These are phyloP conservation scores for Colletotrichum trifolii DNA, from an alignment of 2,329 filamentous ascomycete species.

Conservation along the genomic window DNA sequence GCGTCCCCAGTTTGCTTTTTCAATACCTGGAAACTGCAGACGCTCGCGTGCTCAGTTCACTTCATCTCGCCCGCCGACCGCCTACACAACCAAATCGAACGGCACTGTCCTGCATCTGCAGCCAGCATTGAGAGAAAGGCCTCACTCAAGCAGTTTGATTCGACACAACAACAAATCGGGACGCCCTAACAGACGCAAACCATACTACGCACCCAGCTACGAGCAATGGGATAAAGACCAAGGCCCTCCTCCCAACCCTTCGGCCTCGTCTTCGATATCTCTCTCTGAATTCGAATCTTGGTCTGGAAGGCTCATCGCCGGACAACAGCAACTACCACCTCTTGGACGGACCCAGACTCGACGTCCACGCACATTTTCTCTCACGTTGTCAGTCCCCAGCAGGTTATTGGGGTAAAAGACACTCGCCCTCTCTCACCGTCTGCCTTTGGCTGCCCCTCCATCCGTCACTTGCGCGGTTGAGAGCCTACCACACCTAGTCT, in stretches of 20 bases:
- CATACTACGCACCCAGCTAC: constrained; percentile 25
- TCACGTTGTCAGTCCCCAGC: constrained; percentile 23
- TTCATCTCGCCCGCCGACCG: background rate
- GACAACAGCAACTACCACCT: background rate
- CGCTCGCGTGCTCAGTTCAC: constrained; percentile 19
- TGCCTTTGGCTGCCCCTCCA: constrained; percentile 3
- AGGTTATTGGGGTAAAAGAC: constrained; percentile 20
- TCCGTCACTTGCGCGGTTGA: constrained; percentile 8
- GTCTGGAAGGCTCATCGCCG: constrained; percentile 18
- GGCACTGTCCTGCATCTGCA: background rate
- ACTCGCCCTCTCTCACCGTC: constrained; percentile 2
- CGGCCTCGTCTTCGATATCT: background rate
- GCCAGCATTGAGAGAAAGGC: constrained; percentile 2
- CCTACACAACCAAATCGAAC: constrained; percentile 15
- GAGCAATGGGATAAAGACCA: constrained; percentile 33
- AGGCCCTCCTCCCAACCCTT: constrained; percentile 6
- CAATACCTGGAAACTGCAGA: constrained; percentile 9
- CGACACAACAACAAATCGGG: constrained; percentile 1
- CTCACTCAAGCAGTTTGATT: constrained; percentile 8
- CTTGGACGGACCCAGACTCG: constrained; percentile 17
- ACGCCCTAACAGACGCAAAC: constrained; percentile 5
- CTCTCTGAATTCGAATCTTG: constrained; percentile 11
- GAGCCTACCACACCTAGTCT: background rate
- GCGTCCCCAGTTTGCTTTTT: constrained; percentile 4
- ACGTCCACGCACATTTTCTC: constrained; percentile 8